Percentiles rank a stretch among this genome's conserved stretches.
These are phyloP conservation scores for Rutstroemia sp. DNA, from an alignment of 2,329 filamentous ascomycete species.

Conservation along the genomic window DNA sequence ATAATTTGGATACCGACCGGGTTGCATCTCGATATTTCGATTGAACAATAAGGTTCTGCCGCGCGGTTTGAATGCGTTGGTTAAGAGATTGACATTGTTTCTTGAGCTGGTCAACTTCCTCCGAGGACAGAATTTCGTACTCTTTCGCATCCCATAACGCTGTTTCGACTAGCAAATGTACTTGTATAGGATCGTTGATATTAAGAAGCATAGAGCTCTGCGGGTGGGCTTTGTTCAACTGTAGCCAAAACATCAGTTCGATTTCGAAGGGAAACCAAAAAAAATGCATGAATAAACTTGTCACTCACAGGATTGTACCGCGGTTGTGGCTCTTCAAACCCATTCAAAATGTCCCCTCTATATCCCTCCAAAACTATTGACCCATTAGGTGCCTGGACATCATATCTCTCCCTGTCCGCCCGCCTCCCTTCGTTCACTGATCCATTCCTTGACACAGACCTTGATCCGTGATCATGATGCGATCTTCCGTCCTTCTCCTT, in stretches of 20 bases:
- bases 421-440: background rate
- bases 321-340: slow-evolving; percentile 46
- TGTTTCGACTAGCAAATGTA: slow-evolving; percentile 90
- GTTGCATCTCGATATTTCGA: slow-evolving; percentile 93
- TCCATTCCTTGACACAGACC: background rate
- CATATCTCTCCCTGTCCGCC: background rate
- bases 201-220: slow-evolving; percentile 53
- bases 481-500: background rate
- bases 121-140: slow-evolving; percentile 80
- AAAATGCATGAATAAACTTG: background rate
- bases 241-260: slow-evolving; percentile 6
- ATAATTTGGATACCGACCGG: slow-evolving; percentile 74
- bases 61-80: slow-evolving; percentile 72
- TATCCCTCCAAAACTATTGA: slow-evolving; percentile 52
- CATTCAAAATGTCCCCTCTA: slow-evolving; percentile 45
- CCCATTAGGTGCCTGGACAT: slow-evolving; percentile 3
- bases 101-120: slow-evolving; percentile 87
- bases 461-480: background rate
- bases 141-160: slow-evolving; percentile 81
- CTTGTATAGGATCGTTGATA: slow-evolving; percentile 66
- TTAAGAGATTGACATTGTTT: slow-evolving; percentile 69
- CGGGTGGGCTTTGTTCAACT: slow-evolving; percentile 45
- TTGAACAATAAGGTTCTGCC: slow-evolving; percentile 79
- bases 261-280: background rate
- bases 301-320: slow-evolving; percentile 48